Base-by-base conservation (phyloP, 495 filamentous ascomycete species). In the Penicillium coffeae region DNA sequence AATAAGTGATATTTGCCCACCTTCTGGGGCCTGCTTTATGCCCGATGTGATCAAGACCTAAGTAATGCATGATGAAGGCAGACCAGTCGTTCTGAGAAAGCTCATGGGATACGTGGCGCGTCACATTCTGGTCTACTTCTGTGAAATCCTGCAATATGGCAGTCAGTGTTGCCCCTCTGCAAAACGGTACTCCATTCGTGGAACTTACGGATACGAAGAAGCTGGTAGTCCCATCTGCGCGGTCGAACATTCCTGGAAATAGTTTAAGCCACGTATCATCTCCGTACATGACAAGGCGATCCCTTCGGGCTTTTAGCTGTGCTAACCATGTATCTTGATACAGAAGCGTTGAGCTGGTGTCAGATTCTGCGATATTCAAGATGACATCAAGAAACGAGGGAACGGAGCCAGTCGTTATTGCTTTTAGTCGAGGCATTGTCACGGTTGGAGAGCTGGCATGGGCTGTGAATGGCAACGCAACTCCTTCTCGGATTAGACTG, bases 251-350 rank as follows among this genome's bases (percentile, higher is more conserved):
- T 7, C 78, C 81, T 4, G 93, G 93, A 62, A 99, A 97, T 27
- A 99, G 78, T 66, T 96, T 97, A 47, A 97, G 72, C 93, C 93
- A 99, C 12, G 93, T 99, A 64, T 99, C 93, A 61, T 99, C 93
- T 36, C 93, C 93, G 56, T 94, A 96, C 88, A 99, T 92, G 62
- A 95, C 74, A 42, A 96, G 73, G 52, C 86, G 88, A 20, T 85
- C 88, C 13, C 71, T 69, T 63, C 82, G 86, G 22, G 84, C 81
- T 64, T 83, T 90, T 66, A 99, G 79, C 68, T 99, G 93, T 19
- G 89, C 86, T 33, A 97, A 77, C 90, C 94, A 97, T 13, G 89
- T 95, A 61, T 99, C 93, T 66, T 97, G 93, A 25, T 77, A 76
- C 13, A 86, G 82, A 19, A 99, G 79, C 22, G 82, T 92, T 13